Conservation (phyloP, 257 asterid genomes). For the Solanum phureja region DNA sequence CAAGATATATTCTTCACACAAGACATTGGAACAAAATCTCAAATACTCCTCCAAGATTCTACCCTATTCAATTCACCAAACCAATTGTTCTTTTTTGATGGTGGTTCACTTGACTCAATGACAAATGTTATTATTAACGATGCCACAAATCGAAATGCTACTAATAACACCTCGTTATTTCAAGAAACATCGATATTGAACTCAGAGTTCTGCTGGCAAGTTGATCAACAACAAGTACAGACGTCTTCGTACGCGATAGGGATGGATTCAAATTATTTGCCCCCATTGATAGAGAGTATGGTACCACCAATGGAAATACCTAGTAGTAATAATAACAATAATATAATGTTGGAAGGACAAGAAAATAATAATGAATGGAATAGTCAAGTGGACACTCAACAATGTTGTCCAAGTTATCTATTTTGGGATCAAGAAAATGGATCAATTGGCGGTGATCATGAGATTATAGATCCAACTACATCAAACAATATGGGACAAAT, state of each 20-base stretch:
- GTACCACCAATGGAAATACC: conserved; percentile 35
- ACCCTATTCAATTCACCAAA: conserved; percentile 12
- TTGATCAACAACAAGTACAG: conserved; percentile 14
- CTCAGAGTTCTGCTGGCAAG: conserved; percentile 41
- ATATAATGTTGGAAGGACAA: conserved; percentile 3
- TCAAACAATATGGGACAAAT: conserved; percentile 32
- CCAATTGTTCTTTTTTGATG: conserved; percentile 54
- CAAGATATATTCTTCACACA: conserved; percentile 26
- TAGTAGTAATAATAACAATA: background rate
- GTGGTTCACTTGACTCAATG: background rate
- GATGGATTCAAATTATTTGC: conserved; percentile 17
- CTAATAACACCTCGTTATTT: conserved; percentile 18
- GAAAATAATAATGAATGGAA: conserved; percentile 30
- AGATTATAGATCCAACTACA: conserved; percentile 16
- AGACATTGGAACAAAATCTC: conserved; percentile 25
- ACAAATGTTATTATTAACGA: conserved; percentile 6
- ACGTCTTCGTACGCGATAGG: background rate
- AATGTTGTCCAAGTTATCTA: conserved; percentile 41
- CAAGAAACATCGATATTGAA: conserved; percentile 24
- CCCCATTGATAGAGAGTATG: conserved; percentile 37
- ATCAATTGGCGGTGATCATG: conserved; percentile 38
- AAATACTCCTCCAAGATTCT: conserved; percentile 22
- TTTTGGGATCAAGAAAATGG: conserved; percentile 67
- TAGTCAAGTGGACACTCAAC: conserved; percentile 27
- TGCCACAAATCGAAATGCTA: background rate